phyloP scores from a whole-genome alignment of 441 rosid species.

The Adansonia gregorii region DNA sequence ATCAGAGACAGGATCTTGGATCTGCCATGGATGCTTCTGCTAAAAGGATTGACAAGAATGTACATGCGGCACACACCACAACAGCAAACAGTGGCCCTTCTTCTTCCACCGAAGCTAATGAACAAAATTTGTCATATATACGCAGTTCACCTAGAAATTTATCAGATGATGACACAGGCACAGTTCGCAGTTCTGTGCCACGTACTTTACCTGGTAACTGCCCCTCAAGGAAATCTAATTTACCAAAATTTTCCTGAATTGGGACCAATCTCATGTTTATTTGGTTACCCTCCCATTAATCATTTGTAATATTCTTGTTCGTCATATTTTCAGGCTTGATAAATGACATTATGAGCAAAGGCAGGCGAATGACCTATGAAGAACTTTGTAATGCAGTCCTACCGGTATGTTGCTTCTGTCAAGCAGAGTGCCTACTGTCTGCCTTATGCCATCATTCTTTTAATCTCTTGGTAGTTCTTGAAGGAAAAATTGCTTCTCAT shows the following conservation, averaged over 20 bases:
- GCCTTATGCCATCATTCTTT: constrained; percentile 17
- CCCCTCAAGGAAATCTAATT: constrained; percentile 12
- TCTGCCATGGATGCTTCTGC: constrained; percentile 43
- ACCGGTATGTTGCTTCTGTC: constrained; percentile 58
- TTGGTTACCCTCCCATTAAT: background rate
- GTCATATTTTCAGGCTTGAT: constrained; percentile 56
- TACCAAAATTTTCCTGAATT: background rate
- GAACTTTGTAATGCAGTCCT: constrained; percentile 94
- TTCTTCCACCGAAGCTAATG: constrained; percentile 70
- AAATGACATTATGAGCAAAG: constrained; percentile 93
- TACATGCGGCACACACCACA: constrained; percentile 48
- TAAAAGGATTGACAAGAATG: constrained; percentile 55
- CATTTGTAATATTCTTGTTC: constrained; percentile 17
- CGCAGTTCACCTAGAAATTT: constrained; percentile 64
- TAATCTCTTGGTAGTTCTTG: background rate
- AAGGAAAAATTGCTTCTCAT: constrained; percentile 4
- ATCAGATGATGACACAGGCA: constrained; percentile 75
- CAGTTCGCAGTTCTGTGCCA: constrained; percentile 56
- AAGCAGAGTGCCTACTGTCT: constrained; percentile 17
- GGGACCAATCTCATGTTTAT: background rate
- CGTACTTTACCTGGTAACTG: constrained; percentile 79
- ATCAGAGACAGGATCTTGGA: constrained; percentile 59
- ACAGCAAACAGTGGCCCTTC: constrained; percentile 79
- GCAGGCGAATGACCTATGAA: constrained; percentile 88
- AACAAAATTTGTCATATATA: constrained; percentile 58